phyloP scores from a whole-genome alignment of 495 filamentous ascomycete genomes.

The Neurospora intermedia region DNA sequence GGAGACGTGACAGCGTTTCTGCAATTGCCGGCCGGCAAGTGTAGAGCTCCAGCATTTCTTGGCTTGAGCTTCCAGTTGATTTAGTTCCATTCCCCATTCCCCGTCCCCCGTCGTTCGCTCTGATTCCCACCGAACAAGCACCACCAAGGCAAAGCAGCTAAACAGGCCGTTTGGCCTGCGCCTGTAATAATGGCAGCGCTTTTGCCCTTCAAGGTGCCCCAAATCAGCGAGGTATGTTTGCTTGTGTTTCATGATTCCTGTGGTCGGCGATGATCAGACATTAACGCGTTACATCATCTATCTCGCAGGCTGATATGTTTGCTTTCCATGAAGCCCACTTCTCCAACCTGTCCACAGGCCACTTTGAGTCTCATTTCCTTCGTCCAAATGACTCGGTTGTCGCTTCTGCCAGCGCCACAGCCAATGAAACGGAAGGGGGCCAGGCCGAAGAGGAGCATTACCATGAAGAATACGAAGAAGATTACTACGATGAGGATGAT shows the following conservation, averaged over 20 bases:
- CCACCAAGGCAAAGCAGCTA: not conserved
- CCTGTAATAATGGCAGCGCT: not conserved
- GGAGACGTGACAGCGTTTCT: not conserved
- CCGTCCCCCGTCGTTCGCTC: not conserved
- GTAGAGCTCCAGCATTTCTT: not conserved
- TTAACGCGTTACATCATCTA: constrained; percentile 12
- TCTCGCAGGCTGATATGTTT: constrained; percentile 55
- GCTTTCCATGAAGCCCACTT: constrained; percentile 61
- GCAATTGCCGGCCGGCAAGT: not conserved
- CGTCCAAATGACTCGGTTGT: constrained; percentile 14
- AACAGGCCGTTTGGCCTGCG: not conserved
- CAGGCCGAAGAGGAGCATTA: not conserved
- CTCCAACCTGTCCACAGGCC: constrained; percentile 28
- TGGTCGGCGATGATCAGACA: not conserved
- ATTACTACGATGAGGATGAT: constrained; percentile 34
- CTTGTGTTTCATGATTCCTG: not conserved
- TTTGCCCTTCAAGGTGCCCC: constrained; percentile 15
- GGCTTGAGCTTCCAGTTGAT: not conserved
- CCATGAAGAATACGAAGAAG: constrained; percentile 19
- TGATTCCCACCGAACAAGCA: not conserved
- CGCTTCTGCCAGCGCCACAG: not conserved
- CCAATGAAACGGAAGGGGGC: not conserved
- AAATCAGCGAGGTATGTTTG: constrained; percentile 42
- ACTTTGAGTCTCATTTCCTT: constrained; percentile 42
- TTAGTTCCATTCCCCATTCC: not conserved